Conservation (phyloP, 768 basidiomycete genomes). For the Calocybe gangraenosa region DNA sequence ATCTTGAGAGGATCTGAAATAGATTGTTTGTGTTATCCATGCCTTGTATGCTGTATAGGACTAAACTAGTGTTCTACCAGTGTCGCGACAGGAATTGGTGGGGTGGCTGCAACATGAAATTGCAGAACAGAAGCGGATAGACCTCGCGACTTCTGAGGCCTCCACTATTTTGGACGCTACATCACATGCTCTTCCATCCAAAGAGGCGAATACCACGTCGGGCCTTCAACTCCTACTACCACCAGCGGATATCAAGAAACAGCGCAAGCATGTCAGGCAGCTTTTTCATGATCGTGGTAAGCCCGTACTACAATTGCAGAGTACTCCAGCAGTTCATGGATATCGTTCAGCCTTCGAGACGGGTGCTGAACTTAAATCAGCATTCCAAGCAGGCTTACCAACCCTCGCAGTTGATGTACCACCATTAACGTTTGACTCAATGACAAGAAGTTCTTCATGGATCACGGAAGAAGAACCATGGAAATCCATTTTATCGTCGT, state of each 20-base stretch:
- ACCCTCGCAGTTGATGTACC: conserved; percentile 73
- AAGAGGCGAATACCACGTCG: conserved; percentile 31
- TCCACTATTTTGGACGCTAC: conserved; percentile 35
- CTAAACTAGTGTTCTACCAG: conserved; percentile 16
- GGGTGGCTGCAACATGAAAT: conserved; percentile 75
- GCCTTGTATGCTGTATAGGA: neutral
- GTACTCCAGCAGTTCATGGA: neutral
- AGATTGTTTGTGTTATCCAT: conserved; percentile 48
- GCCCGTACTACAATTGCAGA: conserved; percentile 6
- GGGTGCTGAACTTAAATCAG: conserved; percentile 49
- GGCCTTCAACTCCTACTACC: conserved; percentile 67
- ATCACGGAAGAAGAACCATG: conserved; percentile 73
- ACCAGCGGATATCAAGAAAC: conserved; percentile 68
- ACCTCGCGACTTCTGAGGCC: conserved; percentile 60
- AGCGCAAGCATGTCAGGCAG: conserved; percentile 67
- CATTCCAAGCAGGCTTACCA: conserved; percentile 57
- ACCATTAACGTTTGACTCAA: conserved; percentile 52
- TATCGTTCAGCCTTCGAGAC: conserved; percentile 58
- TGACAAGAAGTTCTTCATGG: conserved; percentile 59
- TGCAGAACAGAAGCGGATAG: conserved; percentile 73
- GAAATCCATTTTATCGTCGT: conserved; percentile 51
- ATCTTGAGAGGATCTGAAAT: conserved; percentile 74
- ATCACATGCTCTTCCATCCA: conserved; percentile 29
- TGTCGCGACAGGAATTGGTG: conserved; percentile 65
- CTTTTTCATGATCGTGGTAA: conserved; percentile 66